A percentile compares a stretch with the other conserved stretches of the same genome.
Conservation (phyloP, 352 stramenopile genomes). For the Pythium biforme region DNA sequence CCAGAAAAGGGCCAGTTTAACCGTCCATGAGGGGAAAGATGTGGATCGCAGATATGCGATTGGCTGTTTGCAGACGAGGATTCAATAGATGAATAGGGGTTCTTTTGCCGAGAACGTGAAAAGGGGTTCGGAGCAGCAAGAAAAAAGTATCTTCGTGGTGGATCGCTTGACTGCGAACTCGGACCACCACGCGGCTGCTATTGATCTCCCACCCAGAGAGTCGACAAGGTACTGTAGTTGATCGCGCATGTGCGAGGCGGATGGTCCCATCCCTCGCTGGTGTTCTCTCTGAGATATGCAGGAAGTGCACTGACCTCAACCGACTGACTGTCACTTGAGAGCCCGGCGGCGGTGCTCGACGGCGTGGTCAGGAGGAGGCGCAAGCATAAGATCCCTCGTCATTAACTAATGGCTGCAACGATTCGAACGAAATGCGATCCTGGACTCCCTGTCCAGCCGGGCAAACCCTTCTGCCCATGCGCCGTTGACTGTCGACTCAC, state of each 20-base stretch:
- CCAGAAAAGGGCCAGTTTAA: slow-evolving; percentile 27
- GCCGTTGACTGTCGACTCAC: background rate
- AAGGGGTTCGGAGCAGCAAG: slow-evolving; percentile 12
- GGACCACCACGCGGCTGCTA: slow-evolving; percentile 13
- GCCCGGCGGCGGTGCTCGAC: too few species aligned
- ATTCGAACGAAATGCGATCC: slow-evolving; percentile 3
- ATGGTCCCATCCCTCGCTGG: background rate
- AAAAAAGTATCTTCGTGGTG: slow-evolving; percentile 35
- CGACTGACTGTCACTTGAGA: background rate
- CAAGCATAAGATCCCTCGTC: too few species aligned
- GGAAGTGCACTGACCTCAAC: background rate
- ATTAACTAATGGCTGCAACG: slow-evolving; percentile 9
- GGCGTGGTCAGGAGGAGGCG: too few species aligned
- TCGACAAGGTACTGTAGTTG: slow-evolving; percentile 1
- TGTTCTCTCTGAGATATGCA: slow-evolving; percentile 11
- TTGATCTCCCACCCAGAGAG: background rate
- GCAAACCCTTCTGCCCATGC: background rate
- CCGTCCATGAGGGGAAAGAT: slow-evolving; percentile 29
- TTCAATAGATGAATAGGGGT: slow-evolving; percentile 32
- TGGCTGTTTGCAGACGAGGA: slow-evolving; percentile 20
- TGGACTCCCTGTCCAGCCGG: background rate
- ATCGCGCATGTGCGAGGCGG: background rate
- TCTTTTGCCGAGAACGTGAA: slow-evolving; percentile 13
- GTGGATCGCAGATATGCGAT: slow-evolving; percentile 19
- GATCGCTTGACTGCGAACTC: slow-evolving; percentile 5